Percentiles rank a stretch among this genome's conserved stretches.
Evolutionary conservation across 805 yeast genomes (phyloP).

Genomic region (Debaryomyces maramus): DNA sequence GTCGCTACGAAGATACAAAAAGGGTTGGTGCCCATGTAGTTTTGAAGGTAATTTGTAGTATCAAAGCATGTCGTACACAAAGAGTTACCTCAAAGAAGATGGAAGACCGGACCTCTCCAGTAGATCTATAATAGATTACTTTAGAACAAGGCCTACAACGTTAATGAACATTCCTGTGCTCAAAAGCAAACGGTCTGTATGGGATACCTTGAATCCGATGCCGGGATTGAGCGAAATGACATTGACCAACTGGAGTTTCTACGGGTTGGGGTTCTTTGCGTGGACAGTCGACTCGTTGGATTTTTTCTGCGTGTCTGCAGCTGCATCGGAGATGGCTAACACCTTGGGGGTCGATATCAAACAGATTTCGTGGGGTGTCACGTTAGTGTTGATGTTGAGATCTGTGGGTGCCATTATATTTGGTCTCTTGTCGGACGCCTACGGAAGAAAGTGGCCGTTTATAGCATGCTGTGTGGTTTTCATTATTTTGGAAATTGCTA

Average conservation of each 20-base stretch:
- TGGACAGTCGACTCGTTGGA: constrained; percentile 72
- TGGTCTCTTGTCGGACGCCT: constrained; percentile 58
- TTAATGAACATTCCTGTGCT: constrained; percentile 24
- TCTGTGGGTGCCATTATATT: constrained; percentile 55
- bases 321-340: constrained; percentile 48
- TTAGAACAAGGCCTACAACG: constrained; percentile 16
- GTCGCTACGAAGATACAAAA: too few species aligned
- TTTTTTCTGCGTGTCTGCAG: constrained; percentile 58
- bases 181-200: constrained; percentile 29
- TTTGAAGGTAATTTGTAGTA: too few species aligned
- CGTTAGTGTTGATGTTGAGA: constrained; percentile 10
- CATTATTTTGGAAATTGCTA: constrained; percentile 57
- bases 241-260: constrained; percentile 56
- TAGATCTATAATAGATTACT: constrained; percentile 10
- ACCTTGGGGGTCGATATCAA: constrained; percentile 46
- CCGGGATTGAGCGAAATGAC: constrained; percentile 35
- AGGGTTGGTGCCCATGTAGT: too few species aligned
- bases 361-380: constrained; percentile 64
- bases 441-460: constrained; percentile 62
- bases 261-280: constrained; percentile 50
- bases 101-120: constrained; percentile 16
- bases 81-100: background rate
- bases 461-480: constrained; percentile 45
- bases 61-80: too few species aligned
- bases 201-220: constrained; percentile 40